These are phyloP conservation scores for Periglandula ipomoeae DNA, from an alignment of 2,329 filamentous ascomycete species.

Conservation along the genomic window DNA sequence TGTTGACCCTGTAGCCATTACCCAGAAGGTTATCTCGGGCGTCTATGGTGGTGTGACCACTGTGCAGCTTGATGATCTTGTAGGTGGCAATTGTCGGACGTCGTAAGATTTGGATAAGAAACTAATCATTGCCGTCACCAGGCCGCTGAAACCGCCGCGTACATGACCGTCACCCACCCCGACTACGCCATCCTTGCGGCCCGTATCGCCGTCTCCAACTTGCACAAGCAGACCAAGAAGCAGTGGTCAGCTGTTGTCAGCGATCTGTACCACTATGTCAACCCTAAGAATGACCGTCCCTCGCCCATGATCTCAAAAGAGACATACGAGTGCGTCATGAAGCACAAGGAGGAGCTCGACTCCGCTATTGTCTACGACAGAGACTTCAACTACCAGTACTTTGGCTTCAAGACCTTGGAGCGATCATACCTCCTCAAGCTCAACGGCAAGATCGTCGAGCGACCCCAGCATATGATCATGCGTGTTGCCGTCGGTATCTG, in stretches of 20 bases:
- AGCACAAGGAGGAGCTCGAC: conserved; percentile 93
- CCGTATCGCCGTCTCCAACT: conserved; percentile 96
- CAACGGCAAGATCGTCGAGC: conserved; percentile 90
- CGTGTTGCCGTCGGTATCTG: conserved; percentile 96
- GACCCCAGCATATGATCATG: conserved; percentile 99
- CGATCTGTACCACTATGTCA: conserved; percentile 92
- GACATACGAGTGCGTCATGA: conserved; percentile 89
- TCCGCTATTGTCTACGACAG: conserved; percentile 98
- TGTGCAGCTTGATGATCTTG: conserved; percentile 90
- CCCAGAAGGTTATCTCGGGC: conserved; percentile 98
- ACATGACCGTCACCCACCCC: conserved; percentile 99
- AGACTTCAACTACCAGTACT: conserved; percentile 99
- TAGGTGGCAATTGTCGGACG: conserved; percentile 39
- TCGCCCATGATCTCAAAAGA: conserved; percentile 93
- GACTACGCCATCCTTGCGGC: conserved; percentile 98
- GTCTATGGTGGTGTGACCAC: conserved; percentile 98
- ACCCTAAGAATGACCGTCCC: conserved; percentile 74
- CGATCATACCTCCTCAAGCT: conserved; percentile 95
- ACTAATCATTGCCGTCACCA: conserved; percentile 26
- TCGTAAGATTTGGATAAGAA: background rate
- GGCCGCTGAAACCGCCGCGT: conserved; percentile 97
- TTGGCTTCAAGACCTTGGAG: conserved; percentile 98
- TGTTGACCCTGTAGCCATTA: conserved; percentile 96
- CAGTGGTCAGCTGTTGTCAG: conserved; percentile 94
- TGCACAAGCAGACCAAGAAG: conserved; percentile 99